phyloP scores from a whole-genome alignment of 2,329 filamentous ascomycete genomes.

The Cladosporium sphaerospermum region DNA sequence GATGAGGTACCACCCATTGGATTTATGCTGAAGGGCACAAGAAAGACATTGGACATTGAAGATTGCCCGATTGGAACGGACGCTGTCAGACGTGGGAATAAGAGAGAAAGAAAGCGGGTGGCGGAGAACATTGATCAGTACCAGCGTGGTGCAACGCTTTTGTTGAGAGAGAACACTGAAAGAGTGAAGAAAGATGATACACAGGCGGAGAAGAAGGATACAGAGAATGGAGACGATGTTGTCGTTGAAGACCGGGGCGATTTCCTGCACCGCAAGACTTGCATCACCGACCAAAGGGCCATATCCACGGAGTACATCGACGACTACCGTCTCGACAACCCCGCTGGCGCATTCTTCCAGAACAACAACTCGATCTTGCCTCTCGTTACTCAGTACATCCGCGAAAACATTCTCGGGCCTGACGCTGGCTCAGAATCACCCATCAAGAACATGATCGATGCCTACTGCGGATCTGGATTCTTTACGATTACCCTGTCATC shows the following conservation, averaged over 20 bases:
- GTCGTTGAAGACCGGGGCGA: conserved; percentile 51
- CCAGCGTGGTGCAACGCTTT: conserved; percentile 75
- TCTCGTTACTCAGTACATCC: conserved; percentile 79
- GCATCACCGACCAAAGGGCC: conserved; percentile 78
- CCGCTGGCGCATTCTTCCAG: conserved; percentile 93
- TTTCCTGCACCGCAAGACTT: conserved; percentile 75
- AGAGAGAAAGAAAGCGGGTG: conserved; percentile 70
- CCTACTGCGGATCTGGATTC: conserved; percentile 93
- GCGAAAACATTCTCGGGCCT: conserved; percentile 62
- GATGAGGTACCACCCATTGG: conserved; percentile 70
- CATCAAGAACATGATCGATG: conserved; percentile 88
- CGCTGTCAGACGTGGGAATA: conserved; percentile 73
- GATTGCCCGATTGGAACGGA: conserved; percentile 94
- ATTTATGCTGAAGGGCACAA: conserved; percentile 80
- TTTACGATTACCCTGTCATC: conserved; percentile 91
- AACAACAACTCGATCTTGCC: conserved; percentile 99
- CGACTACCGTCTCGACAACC: conserved; percentile 79
- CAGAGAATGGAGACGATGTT: conserved; percentile 33
- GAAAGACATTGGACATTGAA: conserved; percentile 83
- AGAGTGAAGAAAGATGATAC: conserved; percentile 49
- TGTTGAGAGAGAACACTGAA: conserved; percentile 78
- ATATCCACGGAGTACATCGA: conserved; percentile 84
- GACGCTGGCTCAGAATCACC: conserved; percentile 28
- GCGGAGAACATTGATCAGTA: conserved; percentile 64
- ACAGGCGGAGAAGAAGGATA: conserved; percentile 13